Percentiles rank a stretch among this genome's conserved stretches.
Evolutionary conservation across 768 basidiomycete species (phyloP).

Genomic region (Boletales sp.): DNA sequence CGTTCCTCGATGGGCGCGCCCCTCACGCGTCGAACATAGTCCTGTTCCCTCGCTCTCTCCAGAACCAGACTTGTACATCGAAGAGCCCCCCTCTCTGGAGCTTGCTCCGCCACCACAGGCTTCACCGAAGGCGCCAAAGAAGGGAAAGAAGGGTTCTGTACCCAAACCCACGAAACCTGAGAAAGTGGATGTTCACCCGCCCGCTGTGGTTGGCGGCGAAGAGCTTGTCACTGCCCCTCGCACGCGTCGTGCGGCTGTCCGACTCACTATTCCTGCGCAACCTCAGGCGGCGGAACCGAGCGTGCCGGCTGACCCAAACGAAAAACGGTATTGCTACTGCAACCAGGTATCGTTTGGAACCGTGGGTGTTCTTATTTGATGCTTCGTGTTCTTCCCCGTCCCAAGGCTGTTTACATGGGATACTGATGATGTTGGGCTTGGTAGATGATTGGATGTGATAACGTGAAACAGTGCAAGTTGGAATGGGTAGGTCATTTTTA

Average conservation of each 20-base stretch:
- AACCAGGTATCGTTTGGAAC: slow-evolving; percentile 76
- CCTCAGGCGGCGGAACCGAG: slow-evolving; percentile 13
- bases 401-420: background rate
- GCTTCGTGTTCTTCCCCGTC: too few species aligned
- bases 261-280: slow-evolving; percentile 35
- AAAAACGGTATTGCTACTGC: slow-evolving; percentile 78
- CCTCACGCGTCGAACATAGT: slow-evolving; percentile 40
- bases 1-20: slow-evolving; percentile 50
- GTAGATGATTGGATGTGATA: slow-evolving; percentile 88
- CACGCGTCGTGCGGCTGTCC: slow-evolving; percentile 26
- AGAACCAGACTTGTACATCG: slow-evolving; percentile 20
- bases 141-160: slow-evolving; percentile 19
- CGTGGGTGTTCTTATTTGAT: slow-evolving; percentile 37
- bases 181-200: slow-evolving; percentile 13
- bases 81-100: slow-evolving; percentile 11
- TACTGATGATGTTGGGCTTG: background rate
- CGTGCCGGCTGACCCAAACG: slow-evolving; percentile 39
- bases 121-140: slow-evolving; percentile 18
- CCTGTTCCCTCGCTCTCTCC: slow-evolving; percentile 38
- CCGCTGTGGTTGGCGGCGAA: slow-evolving; percentile 4
- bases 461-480: slow-evolving; percentile 53
- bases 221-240: slow-evolving; percentile 11
- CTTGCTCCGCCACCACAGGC: slow-evolving; percentile 7
- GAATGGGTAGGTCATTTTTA: slow-evolving; percentile 71
- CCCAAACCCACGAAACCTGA: slow-evolving; percentile 14